Percentiles rank a stretch among this genome's conserved stretches.
These are phyloP conservation scores for Colletotrichum agaves DNA, from an alignment of 2,329 filamentous ascomycete species.

Conservation along the genomic window DNA sequence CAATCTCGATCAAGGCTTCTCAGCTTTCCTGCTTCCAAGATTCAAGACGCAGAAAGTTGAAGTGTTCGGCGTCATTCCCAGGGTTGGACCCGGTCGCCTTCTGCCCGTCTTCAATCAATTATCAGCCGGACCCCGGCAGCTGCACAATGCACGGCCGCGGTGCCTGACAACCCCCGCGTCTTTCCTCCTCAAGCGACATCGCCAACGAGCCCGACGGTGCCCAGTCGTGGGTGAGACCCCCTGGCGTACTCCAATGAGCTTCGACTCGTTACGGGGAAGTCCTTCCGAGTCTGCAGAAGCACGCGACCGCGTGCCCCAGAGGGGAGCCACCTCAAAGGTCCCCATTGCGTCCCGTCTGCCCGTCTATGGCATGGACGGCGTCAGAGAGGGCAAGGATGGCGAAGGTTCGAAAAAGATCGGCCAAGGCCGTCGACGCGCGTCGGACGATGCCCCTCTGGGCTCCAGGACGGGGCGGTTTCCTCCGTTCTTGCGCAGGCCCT, in stretches of 20 bases:
- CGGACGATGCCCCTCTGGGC: slow-evolving; percentile 58
- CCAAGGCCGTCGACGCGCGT: slow-evolving; percentile 51
- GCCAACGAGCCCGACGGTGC: slow-evolving; percentile 52
- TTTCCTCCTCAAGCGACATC: slow-evolving; percentile 51
- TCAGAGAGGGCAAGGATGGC: slow-evolving; percentile 45
- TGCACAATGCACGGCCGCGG: not conserved
- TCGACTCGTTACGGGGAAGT: slow-evolving; percentile 49
- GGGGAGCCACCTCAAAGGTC: not conserved
- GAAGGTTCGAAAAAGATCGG: slow-evolving; percentile 46
- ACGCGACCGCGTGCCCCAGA: slow-evolving; percentile 9
- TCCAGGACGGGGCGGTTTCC: slow-evolving; percentile 59
- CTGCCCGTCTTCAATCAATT: not conserved
- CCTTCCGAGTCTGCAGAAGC: slow-evolving; percentile 48
- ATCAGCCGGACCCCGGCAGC: not conserved
- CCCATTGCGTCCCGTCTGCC: slow-evolving; percentile 15
- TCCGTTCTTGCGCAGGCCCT: slow-evolving; percentile 60
- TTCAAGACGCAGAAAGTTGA: too few species aligned
- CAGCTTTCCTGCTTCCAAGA: too few species aligned
- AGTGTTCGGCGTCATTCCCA: too few species aligned
- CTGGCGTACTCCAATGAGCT: slow-evolving; percentile 52
- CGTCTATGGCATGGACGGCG: slow-evolving; percentile 17
- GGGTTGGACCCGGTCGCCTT: not conserved
- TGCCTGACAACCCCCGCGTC: slow-evolving; percentile 40
- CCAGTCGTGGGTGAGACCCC: slow-evolving; percentile 48
- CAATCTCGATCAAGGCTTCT: too few species aligned